Conservation (phyloP, 1,284 basidiomycete species). For the Blastosporella zonata region DNA sequence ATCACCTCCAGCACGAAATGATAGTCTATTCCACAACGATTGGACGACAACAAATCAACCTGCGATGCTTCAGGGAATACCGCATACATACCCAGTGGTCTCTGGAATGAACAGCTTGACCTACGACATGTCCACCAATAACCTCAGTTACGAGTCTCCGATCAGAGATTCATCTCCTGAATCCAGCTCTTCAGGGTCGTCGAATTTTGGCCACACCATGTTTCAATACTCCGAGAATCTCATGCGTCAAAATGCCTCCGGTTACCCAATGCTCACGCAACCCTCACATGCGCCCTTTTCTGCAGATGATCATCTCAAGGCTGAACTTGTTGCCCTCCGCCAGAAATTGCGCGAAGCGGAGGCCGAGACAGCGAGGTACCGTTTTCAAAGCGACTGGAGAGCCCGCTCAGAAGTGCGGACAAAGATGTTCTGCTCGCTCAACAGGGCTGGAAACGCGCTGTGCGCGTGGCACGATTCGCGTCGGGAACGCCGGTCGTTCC, state of each 20-base stretch:
- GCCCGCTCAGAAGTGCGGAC: slow-evolving; percentile 66
- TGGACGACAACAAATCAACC: slow-evolving; percentile 23
- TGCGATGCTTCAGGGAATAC: slow-evolving; percentile 23
- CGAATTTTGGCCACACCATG: slow-evolving; percentile 12
- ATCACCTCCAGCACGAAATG: slow-evolving; percentile 15
- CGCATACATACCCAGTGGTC: slow-evolving; percentile 27
- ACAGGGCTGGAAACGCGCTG: slow-evolving; percentile 79
- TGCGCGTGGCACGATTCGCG: slow-evolving; percentile 86
- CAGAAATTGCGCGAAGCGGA: slow-evolving; percentile 42
- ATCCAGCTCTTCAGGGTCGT: slow-evolving; percentile 27
- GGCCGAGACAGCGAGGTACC: slow-evolving; percentile 16
- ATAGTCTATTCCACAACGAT: slow-evolving; percentile 9
- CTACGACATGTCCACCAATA: slow-evolving; percentile 13
- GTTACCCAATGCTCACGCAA: slow-evolving; percentile 9
- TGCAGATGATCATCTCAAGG: slow-evolving; percentile 21
- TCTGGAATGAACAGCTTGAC: slow-evolving; percentile 22
- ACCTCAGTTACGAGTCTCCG: slow-evolving; percentile 20
- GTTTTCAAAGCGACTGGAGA: slow-evolving; percentile 61
- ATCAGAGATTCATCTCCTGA: slow-evolving; percentile 28
- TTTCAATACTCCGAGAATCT: slow-evolving; percentile 11
- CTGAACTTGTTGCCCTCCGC: slow-evolving; percentile 31
- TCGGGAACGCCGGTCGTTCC: slow-evolving; percentile 69
- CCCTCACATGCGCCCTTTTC: slow-evolving; percentile 7
- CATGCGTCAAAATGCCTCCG: slow-evolving; percentile 7
- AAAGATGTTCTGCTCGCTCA: slow-evolving; percentile 73